Conservation (phyloP, 2,329 filamentous ascomycete genomes). For the Chaetomium strumarium region DNA sequence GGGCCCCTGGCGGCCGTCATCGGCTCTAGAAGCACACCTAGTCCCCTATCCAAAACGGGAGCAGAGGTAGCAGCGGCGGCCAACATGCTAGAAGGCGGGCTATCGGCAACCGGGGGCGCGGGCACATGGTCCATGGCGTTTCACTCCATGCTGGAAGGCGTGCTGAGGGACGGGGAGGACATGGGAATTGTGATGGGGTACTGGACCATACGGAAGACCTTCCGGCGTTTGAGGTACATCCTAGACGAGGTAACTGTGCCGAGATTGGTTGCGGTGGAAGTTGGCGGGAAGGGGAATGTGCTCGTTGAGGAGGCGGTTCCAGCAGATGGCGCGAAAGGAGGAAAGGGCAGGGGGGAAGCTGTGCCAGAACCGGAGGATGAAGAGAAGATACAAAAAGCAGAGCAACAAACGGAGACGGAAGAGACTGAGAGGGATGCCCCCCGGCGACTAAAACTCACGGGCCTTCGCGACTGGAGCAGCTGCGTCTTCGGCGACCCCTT, state of each 20-base stretch:
- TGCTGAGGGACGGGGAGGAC: conserved; percentile 56
- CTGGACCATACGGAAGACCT: conserved; percentile 46
- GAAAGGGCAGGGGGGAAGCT: conserved; percentile 5
- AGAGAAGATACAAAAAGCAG: background rate
- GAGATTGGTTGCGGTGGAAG: conserved; percentile 50
- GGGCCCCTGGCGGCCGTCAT: conserved; percentile 39
- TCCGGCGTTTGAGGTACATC: conserved; percentile 41
- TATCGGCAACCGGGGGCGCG: conserved; percentile 23
- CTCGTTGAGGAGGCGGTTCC: conserved; percentile 33
- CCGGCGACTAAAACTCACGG: conserved; percentile 35
- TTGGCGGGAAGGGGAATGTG: conserved; percentile 44
- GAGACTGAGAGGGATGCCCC: conserved; percentile 3
- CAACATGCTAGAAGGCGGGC: background rate
- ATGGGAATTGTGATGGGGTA: conserved; percentile 54
- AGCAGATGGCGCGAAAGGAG: conserved; percentile 33
- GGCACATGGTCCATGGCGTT: conserved; percentile 53
- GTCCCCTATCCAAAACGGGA: background rate
- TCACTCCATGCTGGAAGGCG: conserved; percentile 48
- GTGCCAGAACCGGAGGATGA: background rate
- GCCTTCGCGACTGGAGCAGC: conserved; percentile 53
- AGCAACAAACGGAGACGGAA: background rate
- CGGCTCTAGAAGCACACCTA: conserved; percentile 5
- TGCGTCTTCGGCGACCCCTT: conserved; percentile 56
- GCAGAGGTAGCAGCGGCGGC: background rate
- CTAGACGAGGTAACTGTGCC: conserved; percentile 49